Base-by-base conservation (phyloP, 768 basidiomycete genomes). In the Paxillus involutus region DNA sequence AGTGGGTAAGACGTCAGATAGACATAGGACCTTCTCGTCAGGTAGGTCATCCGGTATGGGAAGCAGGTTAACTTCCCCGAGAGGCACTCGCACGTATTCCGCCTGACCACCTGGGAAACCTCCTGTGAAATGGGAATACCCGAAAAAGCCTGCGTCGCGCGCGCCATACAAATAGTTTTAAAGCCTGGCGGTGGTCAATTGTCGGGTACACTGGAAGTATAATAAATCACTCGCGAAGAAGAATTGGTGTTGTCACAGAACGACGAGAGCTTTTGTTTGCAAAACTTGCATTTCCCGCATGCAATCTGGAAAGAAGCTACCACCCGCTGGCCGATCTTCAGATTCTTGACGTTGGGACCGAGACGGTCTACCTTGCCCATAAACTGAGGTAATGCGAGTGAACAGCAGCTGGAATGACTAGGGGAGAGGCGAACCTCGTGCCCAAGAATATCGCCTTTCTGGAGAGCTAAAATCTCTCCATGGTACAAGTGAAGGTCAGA, bases 301-400 rank as follows among this genome's bases (percentile, higher is more conserved):
- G 86, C 85, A 49, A 87, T 83, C 63, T 89, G 87, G 81, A 91
- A 91, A 2, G 83, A 84, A 0, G 82, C 79, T n/a, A 91, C 89
- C 50, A 90, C 88, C 21, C 88, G 80, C 61, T 91, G 82, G 17
- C 89, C 89, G 12, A 74, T 59, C 30, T 78, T 71, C 53, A 89
- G 68, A 44, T 83, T 81, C 37, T 68, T 80, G n/a, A 90, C 84
- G 51, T 75, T 80, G 0, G 82, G 78, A 0, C 89, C 88, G 35
- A 89, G 72, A 49, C 79, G 77, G 56, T 88, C 85, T 32, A 90
- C 80, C 35, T 80, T 68, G 3, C 88, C 88, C 83, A 86, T 86
- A 65, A 83, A 83, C 78, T 83, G 11, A 42, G 0, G 29, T 10
- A 41, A 46, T 19, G 32, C 21, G 17, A 30, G 33, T 44, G 21